Percentiles rank a stretch among this genome's conserved stretches.
Conservation (phyloP, 768 basidiomycete species). For the Fomitopsis serialis region DNA sequence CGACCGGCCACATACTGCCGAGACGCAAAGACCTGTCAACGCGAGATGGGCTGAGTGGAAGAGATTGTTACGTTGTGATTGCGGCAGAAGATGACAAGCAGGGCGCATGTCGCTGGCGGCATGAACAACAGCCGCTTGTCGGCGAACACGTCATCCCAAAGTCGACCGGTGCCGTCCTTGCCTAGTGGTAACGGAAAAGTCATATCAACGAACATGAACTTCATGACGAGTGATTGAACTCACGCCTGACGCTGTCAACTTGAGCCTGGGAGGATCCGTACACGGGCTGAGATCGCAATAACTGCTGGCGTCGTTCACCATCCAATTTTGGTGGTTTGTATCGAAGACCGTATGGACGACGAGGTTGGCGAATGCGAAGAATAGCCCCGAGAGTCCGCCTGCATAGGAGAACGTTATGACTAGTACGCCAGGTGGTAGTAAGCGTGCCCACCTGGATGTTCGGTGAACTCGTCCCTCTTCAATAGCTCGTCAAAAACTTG, state of each 20-base stretch:
- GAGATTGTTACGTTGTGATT: constrained; percentile 48
- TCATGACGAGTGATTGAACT: constrained; percentile 9
- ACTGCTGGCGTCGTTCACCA: constrained; percentile 46
- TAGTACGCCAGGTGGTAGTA: constrained; percentile 5
- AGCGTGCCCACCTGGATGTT: constrained; percentile 2
- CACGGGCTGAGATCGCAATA: constrained; percentile 54
- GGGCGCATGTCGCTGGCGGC: constrained; percentile 46
- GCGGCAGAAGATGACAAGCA: constrained; percentile 50
- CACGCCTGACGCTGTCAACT: constrained; percentile 41
- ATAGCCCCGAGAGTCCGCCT: constrained; percentile 26
- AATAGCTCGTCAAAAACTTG: constrained; percentile 36
- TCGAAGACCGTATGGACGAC: constrained; percentile 34
- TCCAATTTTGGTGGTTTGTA: constrained; percentile 36
- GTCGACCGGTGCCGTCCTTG: constrained; percentile 40
- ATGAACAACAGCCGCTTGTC: constrained; percentile 49
- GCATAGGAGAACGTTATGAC: constrained; percentile 20
- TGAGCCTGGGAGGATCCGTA: constrained; percentile 44
- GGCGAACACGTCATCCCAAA: constrained; percentile 49
- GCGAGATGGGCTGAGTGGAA: background rate
- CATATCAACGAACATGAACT: background rate
- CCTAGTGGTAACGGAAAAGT: background rate
- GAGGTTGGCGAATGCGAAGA: constrained; percentile 23
- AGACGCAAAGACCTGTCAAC: background rate
- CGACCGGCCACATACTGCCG: constrained; percentile 47
- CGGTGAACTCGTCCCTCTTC: constrained; percentile 18